Evolutionary conservation across 768 basidiomycete genomes (phyloP).

Genomic region (Infundibulicybe gibba): DNA sequence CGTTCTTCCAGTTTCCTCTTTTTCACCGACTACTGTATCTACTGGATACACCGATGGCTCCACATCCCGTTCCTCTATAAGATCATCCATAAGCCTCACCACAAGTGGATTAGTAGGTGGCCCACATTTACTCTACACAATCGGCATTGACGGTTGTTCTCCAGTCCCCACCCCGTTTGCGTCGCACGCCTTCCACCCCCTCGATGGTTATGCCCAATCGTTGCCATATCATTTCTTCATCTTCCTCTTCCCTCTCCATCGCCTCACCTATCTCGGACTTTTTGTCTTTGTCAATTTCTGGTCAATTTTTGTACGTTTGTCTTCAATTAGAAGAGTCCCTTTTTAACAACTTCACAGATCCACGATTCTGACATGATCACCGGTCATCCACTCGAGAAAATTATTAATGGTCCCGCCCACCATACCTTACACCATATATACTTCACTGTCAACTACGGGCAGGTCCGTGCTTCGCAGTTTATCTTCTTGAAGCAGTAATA

Average conservation of each 20-base stretch:
- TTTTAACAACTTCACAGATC: slow-evolving; percentile 49
- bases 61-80: slow-evolving; percentile 90
- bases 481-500: background rate
- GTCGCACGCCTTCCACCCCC: slow-evolving; percentile 95
- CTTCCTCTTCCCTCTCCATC: slow-evolving; percentile 88
- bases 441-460: slow-evolving; percentile 96
- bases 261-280: slow-evolving; percentile 74
- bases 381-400: slow-evolving; percentile 78
- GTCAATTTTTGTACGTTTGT: slow-evolving; percentile 77
- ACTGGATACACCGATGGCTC: slow-evolving; percentile 93
- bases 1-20: slow-evolving; percentile 55
- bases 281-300: slow-evolving; percentile 94
- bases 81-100: slow-evolving; percentile 92
- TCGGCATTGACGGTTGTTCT: slow-evolving; percentile 5
- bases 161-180: slow-evolving; percentile 96
- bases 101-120: slow-evolving; percentile 93
- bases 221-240: slow-evolving; percentile 93
- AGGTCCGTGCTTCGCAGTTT: slow-evolving; percentile 40
- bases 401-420: slow-evolving; percentile 98
- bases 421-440: slow-evolving; percentile 97
- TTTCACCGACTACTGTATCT: slow-evolving; percentile 92
- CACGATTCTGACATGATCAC: slow-evolving; percentile 99
- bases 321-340: background rate
- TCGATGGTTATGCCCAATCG: slow-evolving; percentile 94
- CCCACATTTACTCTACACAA: background rate